Evolutionary conservation across 2,329 filamentous ascomycete genomes (phyloP), one percentile per base, ranked within the genome.

Genomic region (Daldinia eschscholtzii): DNA sequence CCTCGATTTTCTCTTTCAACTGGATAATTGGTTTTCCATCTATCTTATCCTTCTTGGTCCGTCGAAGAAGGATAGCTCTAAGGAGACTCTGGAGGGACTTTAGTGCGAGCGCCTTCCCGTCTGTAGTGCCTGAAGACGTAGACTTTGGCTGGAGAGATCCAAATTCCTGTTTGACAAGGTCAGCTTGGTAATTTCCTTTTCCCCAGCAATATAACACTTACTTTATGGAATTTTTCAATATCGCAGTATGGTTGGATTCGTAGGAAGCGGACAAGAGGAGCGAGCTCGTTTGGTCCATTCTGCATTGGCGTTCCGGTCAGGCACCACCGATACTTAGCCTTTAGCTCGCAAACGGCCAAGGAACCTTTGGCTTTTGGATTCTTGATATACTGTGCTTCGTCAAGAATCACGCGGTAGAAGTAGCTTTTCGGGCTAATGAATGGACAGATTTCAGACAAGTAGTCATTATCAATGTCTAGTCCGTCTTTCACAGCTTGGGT

Each of bases 271-370:
- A 97, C 84, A 20, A 97, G 81, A 0, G 93, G 92, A 75, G 88
- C 94, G 2, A 97, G 83, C 74, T 98, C 94, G 26, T 87, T 83
- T 2, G 95, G 88, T 12, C 86, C 89, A 74, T 97, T 97, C 91
- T 96, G 96, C 91, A 95, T 94, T 0, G 93, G 93, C 0, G 93
- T 96, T 28, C 93, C 93, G 2, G 91, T 93, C 78, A 95, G 86
- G 76, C 91, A 93, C 82, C 92, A 90, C 55, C 92, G 86, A 76
- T 92, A 88, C 39, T 81, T 83, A 13, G 91, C 83, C 67, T 86
- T 81, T 15, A 96, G 79, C 10, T 81, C 78, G 72, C 83, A 87
- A 33, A 88, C 88, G 4, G 88, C 92, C 70, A 85, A 84, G 1
- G 91, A 87, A 4, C 85, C 81, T 69, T 88, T 86, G 0, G 91